Percentiles rank a stretch among this genome's conserved stretches.
These are phyloP conservation scores for Centaurea solstitialis DNA, from an alignment of 129 eudicot genomes.

Conservation along the genomic window DNA sequence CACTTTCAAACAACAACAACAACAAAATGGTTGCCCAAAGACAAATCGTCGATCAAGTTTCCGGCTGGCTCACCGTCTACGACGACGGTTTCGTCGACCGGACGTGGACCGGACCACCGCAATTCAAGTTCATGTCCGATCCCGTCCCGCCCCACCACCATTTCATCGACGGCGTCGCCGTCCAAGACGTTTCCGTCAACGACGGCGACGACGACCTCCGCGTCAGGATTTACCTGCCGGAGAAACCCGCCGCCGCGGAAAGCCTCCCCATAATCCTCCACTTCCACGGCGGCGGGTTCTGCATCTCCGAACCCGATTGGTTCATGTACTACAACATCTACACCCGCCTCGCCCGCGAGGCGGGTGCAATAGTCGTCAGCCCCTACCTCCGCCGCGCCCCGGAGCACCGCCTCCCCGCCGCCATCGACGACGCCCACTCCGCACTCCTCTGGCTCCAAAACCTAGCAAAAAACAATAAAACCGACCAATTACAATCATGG, in stretches of 20 bases:
- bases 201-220: slow-evolving; percentile 25
- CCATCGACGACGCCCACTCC: slow-evolving; percentile 52
- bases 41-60: slow-evolving; percentile 56
- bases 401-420: slow-evolving; percentile 87
- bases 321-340: slow-evolving; percentile 71
- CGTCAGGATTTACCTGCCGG: slow-evolving; percentile 57
- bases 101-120: slow-evolving; percentile 75
- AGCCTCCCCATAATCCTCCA: slow-evolving; percentile 73
- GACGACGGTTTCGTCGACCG: slow-evolving; percentile 74
- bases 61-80: slow-evolving; percentile 72
- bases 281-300: slow-evolving; percentile 83
- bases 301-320: slow-evolving; percentile 66
- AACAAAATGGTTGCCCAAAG: slow-evolving; percentile 38
- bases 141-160: slow-evolving; percentile 58
- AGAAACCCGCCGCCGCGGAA: slow-evolving; percentile 10
- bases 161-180: slow-evolving; percentile 60
- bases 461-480: slow-evolving; percentile 33
- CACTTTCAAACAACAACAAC: neutral
- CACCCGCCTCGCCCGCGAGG: slow-evolving; percentile 50
- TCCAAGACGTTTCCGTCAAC: slow-evolving; percentile 34
- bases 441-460: slow-evolving; percentile 65
- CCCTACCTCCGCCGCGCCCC: slow-evolving; percentile 72
- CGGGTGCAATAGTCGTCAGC: slow-evolving; percentile 46
- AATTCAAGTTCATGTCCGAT: slow-evolving; percentile 70
- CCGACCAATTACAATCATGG: slow-evolving; percentile 46